Base-by-base conservation (phyloP, 2,329 filamentous ascomycete genomes). In the Podosphaera fusca region DNA sequence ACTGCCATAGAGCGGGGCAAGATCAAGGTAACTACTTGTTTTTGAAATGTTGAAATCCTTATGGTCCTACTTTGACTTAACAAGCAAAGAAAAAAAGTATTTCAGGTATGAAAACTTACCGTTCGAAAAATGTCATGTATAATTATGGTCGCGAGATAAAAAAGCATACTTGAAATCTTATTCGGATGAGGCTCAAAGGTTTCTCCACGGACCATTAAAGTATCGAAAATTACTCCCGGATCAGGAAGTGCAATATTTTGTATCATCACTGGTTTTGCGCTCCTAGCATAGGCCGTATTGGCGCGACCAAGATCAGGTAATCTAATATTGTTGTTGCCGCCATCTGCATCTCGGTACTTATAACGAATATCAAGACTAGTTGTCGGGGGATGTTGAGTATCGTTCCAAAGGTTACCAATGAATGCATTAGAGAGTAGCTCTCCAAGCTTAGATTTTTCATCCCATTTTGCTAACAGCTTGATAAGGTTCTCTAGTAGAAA, bases 401-500 rank as follows among this genome's bases (percentile, higher is more conserved):
- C 79, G 62, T 80, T 73, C 84, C 84, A 89, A 0, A 89, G 74
- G 67, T 81, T 74, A 55, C 78, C 75, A 55, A 89, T 74, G 63
- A 89, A 84, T 51, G 70, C 68, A 63, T 83, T 80, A 7, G 84
- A 87, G 53, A 88, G 71, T 34, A 61, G 59, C 54, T 63, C 62
- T 30, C 62, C 59, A 31, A 67, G 45, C 57, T 63, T 63, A 0
- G 66, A 67, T 10, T 61, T 57, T 7, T 62, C 59, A 35, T 63
- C 61, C 34, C 67, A 58, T 53, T 65, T 65, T 46, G 64, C 59
- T n/a, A 68, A 56, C 7, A 65, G 58, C 12, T 60, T 57, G 59
- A 87, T 86, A 4, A 83, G 74, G 6, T 78, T 74, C 67, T 87
- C 84, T 79, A 87, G 85, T 50, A 87, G 72, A 74, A 86, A 84